Base-by-base conservation (phyloP, 2,329 filamentous ascomycete species). In the Pyrenophora seminiperda region DNA sequence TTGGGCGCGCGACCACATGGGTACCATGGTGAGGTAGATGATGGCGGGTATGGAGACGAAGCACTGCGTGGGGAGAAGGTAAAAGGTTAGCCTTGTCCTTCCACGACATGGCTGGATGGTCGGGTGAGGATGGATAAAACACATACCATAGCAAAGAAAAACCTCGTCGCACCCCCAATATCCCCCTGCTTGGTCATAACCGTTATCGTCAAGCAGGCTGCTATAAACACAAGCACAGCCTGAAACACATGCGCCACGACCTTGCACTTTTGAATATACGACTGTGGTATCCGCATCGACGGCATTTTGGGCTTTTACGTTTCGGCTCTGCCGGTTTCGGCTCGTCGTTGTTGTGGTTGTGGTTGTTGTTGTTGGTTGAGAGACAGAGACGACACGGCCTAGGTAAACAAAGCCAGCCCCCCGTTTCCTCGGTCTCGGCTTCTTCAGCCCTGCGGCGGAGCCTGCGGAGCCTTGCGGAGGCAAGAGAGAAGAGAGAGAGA, bases 21-120 rank as follows among this genome's bases (percentile, higher is more conserved):
- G 83, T 4, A 83, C 80, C 66, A 82, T 82, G 37, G 79, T 76
- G 46, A 84, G 79, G 66, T 85, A 86, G 49, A 85, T 74, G 29
- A 85, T 72, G 20, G 79, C 80, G 10, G 83, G 83, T 33, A 83
- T 75, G 33, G 78, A 80, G 56, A 85, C 67, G 76, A 82, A 85
- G 66, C 83, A 85, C 83, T 85, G 34, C 10, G n/a, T n/a, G n/a
- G n/a, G n/a, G 14, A 13, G 17, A 17, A 20, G 4, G 17, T 18
- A 36, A 50, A n/a, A n/a, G n/a, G n/a, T 68, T 38, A 68, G 63
- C 53, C 47, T 52, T 43, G 36, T 41, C 38, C 17, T 33, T 11
- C 6, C 14, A 14, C 31, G n/a, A n/a, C n/a, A n/a, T n/a, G n/a
- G n/a, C n/a, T n/a, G n/a, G n/a, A n/a, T n/a, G n/a, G n/a, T n/a